Conservation (phyloP, 1,139 yeast genomes). For the Torulaspora globosa region DNA sequence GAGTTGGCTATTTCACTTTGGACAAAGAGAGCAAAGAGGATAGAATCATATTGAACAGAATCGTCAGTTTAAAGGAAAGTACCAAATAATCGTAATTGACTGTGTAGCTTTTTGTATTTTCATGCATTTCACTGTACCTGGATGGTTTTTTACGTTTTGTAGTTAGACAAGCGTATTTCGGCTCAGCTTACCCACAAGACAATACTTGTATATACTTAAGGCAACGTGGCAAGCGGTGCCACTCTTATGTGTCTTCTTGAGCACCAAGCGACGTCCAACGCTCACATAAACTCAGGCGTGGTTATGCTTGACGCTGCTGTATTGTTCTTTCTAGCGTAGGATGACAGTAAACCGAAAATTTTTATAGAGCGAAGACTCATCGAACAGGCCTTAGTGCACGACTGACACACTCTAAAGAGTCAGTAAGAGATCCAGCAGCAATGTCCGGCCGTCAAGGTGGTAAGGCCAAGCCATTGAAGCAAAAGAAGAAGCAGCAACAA, state of each 20-base stretch:
- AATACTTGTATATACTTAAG: too few relatives aligned
- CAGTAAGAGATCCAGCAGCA: not conserved
- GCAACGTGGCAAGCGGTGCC: too few relatives aligned
- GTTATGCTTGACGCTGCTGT: not conserved
- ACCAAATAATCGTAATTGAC: slow-evolving; percentile 17
- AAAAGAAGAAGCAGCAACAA: slow-evolving; percentile 66
- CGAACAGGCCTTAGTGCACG: not conserved
- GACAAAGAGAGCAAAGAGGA: slow-evolving; percentile 71
- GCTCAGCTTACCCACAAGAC: too few relatives aligned
- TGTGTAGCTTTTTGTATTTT: not conserved
- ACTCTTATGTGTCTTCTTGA: too few relatives aligned
- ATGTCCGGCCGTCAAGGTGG: slow-evolving; percentile 80
- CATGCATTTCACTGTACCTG: not conserved
- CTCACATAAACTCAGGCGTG: not conserved
- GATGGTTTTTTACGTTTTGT: not conserved
- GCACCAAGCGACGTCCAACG: too few relatives aligned
- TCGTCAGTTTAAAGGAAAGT: slow-evolving; percentile 79
- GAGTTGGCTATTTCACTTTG: slow-evolving; percentile 93
- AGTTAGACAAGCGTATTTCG: too few relatives aligned
- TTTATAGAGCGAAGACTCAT: slow-evolving; percentile 1
- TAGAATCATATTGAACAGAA: slow-evolving; percentile 70
- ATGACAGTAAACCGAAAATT: slow-evolving; percentile 1
- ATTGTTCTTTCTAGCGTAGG: not conserved
- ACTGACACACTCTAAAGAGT: too few relatives aligned
- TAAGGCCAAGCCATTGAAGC: slow-evolving; percentile 47